These are phyloP conservation scores for Polytolypa hystricis DNA, from an alignment of 2,329 filamentous ascomycete genomes.

Conservation along the genomic window DNA sequence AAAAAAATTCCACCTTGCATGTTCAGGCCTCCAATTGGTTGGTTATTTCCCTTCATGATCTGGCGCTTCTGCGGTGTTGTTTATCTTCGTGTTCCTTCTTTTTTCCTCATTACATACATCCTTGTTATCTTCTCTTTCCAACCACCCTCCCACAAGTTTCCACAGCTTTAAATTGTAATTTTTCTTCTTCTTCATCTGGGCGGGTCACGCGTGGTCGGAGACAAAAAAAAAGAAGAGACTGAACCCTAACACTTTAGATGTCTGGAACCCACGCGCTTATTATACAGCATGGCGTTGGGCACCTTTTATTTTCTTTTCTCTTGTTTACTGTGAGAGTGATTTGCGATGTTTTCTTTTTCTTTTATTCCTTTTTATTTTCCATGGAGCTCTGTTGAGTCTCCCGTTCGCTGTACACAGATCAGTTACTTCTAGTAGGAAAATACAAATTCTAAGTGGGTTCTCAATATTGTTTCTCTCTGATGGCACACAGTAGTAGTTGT, in stretches of 20 bases:
- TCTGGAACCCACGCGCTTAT: not conserved
- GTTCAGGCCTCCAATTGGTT: slow-evolving; percentile 26
- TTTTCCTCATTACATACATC: slow-evolving; percentile 24
- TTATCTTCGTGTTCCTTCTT: slow-evolving; percentile 11
- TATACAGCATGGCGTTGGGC: not conserved
- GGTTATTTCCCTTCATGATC: slow-evolving; percentile 27
- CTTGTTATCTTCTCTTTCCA: slow-evolving; percentile 15
- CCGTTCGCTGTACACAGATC: slow-evolving; percentile 9
- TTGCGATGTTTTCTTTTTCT: slow-evolving; percentile 1
- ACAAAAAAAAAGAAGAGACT: not conserved
- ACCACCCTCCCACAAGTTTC: slow-evolving; percentile 2
- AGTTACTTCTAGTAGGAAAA: slow-evolving; percentile 7
- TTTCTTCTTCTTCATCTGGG: too few species aligned
- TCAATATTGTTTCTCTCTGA: not conserved
- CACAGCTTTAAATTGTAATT: not conserved
- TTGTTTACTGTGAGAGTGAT: not conserved
- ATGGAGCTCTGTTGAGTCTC: slow-evolving; percentile 10
- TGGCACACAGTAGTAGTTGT: not conserved
- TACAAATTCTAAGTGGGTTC: slow-evolving; percentile 1
- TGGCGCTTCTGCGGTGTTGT: too few species aligned
- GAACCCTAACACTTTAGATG: too few species aligned
- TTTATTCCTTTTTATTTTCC: slow-evolving; percentile 10
- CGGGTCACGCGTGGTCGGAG: not conserved
- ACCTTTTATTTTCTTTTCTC: not conserved
- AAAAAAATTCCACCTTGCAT: slow-evolving; percentile 26